Conservation (phyloP, 768 basidiomycete genomes). For the Grammothele lineata region DNA sequence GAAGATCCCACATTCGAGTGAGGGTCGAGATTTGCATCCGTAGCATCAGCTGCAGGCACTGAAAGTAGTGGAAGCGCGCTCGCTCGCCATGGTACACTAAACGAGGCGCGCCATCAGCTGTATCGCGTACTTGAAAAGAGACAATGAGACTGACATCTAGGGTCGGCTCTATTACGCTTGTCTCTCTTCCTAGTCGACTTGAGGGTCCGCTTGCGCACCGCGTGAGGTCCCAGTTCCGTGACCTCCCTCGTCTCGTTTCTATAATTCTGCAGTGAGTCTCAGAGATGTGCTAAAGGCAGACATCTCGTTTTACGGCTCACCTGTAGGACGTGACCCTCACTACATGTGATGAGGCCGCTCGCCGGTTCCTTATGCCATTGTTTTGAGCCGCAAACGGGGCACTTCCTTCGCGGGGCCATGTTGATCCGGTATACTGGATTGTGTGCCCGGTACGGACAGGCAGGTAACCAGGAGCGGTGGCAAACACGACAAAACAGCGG, state of each 20-base stretch:
- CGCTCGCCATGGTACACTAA: constrained; percentile 82
- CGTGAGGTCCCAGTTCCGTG: constrained; percentile 58
- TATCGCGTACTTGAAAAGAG: no score
- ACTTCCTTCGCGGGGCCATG: constrained; percentile 64
- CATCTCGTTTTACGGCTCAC: constrained; percentile 32
- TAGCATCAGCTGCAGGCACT: constrained; percentile 78
- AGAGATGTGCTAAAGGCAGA: background rate
- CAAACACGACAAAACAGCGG: no score
- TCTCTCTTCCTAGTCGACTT: constrained; percentile 58
- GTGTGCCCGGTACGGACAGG: no score
- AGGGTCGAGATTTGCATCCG: constrained; percentile 71
- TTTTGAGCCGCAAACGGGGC: constrained; percentile 75
- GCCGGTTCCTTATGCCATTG: constrained; percentile 86
- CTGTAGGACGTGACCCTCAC: constrained; percentile 89
- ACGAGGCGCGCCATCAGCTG: no score
- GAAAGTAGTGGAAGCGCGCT: constrained; percentile 76
- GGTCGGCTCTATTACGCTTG: constrained; percentile 48
- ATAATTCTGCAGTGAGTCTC: constrained; percentile 57
- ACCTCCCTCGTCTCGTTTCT: constrained; percentile 73
- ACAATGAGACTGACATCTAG: constrained; percentile 56
- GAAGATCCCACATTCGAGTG: constrained; percentile 61
- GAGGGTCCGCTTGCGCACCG: constrained; percentile 59
- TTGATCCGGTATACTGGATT: no score
- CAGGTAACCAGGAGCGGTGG: no score
- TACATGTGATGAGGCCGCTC: constrained; percentile 79